phyloP scores from a whole-genome alignment of 2,329 filamentous ascomycete species.

The Calycina marina region DNA sequence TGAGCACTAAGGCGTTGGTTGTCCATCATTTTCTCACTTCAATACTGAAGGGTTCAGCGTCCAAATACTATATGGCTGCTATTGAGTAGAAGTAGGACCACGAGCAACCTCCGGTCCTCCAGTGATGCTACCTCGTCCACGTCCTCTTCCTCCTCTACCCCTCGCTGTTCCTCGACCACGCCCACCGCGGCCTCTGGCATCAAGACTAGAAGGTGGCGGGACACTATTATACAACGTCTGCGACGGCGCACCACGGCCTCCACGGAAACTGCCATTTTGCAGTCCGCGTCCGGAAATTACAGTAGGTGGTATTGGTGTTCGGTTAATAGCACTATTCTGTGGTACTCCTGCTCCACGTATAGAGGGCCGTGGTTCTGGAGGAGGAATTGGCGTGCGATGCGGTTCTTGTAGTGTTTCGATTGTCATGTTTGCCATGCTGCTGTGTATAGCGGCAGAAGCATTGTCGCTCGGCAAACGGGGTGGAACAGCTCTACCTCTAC shows the following conservation, averaged over 20 bases:
- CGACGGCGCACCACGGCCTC: conserved; percentile 12
- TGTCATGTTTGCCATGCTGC: conserved; percentile 11
- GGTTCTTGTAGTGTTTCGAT: too few relatives aligned
- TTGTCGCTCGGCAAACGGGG: conserved; percentile 13
- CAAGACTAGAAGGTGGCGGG: conserved; percentile 43
- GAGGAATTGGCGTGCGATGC: too few relatives aligned
- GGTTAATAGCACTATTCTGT: conserved; percentile 9
- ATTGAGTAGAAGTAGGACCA: too few relatives aligned
- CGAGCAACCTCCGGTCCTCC: too few relatives aligned
- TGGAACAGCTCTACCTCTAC: conserved; percentile 6
- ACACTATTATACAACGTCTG: conserved; percentile 34
- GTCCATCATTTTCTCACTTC: too few relatives aligned
- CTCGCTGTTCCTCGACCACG: conserved; percentile 18
- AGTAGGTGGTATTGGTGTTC: conserved; percentile 8
- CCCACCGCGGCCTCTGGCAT: conserved; percentile 26
- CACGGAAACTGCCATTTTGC: conserved; percentile 6
- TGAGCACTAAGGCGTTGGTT: too few relatives aligned
- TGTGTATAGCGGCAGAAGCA: conserved; percentile 14
- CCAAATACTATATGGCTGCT: too few relatives aligned
- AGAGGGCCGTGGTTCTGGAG: too few relatives aligned
- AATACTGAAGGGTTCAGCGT: too few relatives aligned
- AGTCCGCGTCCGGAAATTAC: conserved; percentile 10
- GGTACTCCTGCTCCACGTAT: too few relatives aligned
- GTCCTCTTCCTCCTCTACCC: conserved; percentile 10
- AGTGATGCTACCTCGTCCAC: conserved; percentile 15